Base-by-base conservation (phyloP, 176 grass and related monocot species). In the Carex scoparia region DNA sequence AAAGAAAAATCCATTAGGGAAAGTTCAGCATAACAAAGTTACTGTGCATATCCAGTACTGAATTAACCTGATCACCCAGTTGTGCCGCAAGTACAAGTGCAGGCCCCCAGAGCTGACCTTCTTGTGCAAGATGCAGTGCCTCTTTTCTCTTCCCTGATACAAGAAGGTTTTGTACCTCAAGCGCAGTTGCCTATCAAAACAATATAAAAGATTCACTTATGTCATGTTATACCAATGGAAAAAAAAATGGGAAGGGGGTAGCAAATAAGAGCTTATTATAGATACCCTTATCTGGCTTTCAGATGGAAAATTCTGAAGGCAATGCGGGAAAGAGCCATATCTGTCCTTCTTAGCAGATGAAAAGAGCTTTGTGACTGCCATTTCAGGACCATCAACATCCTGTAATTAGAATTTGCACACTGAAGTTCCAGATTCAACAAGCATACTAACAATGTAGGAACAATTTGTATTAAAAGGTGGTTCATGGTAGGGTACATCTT, bases 31-130 rank as follows among this genome's bases (percentile, higher is more conserved):
- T 55, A 66, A 42, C 8, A 71, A 18, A 49, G 19, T 82, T 61
- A 61, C 58, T 11, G 7, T 46, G 23, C 65, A 16, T 30, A 69
- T 79, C 72, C 53, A 44, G 85, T 80, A 61, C 81, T 44, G 79
- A 42, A 81, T 84, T 85, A 33, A 98, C 96, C 88, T 95, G 81
- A 72, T 99, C 93, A 53, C 97, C 96, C 57, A 99, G 93, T 81
- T 95, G 93, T 56, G 92, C 91, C 57, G 97, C 93, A 85, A 95
- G 91, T 84, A 99, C 88, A 76, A 99, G 89, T 79, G 97, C 97
- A 81, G 97, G 91, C 27, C 97, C 96, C 97, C 97, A 99, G 11
- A 99, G 66, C 80, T 99, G 97, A 90, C 97, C 97, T 89, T 92
- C 91, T 81, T 96, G 90, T 53, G 97, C 97, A 90, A 76, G 86